These are phyloP conservation scores for Sphagnum contortum DNA, from an alignment of 225 moss, liverwort and hornwort genomes.

Conservation along the genomic window DNA sequence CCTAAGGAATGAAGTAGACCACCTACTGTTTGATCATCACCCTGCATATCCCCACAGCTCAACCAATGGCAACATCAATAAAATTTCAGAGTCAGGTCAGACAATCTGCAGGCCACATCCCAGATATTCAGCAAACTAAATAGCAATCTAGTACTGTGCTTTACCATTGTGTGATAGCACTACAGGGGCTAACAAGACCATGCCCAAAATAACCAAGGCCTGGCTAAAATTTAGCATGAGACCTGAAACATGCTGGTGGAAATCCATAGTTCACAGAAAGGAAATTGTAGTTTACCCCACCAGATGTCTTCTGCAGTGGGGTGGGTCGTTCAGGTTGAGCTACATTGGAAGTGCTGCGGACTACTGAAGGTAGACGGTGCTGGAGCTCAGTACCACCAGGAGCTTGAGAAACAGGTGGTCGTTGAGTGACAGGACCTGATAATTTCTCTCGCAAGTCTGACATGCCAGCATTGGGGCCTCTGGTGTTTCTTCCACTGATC, in stretches of 20 bases:
- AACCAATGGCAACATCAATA: not conserved
- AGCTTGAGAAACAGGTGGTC: conserved; percentile 30
- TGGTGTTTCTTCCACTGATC: conserved; percentile 38
- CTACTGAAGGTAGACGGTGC: conserved; percentile 75
- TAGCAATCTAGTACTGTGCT: no score
- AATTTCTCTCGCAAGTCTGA: conserved; percentile 91
- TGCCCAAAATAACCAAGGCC: no score
- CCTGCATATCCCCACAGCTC: conserved; percentile 23
- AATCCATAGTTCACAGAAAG: conserved; percentile 13
- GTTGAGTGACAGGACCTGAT: conserved; percentile 50
- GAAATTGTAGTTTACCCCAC: conserved; percentile 6
- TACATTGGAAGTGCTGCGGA: conserved; percentile 47
- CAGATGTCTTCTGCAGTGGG: not conserved
- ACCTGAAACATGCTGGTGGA: conserved; percentile 13
- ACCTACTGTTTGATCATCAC: conserved; percentile 62
- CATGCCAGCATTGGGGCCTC: conserved; percentile 23
- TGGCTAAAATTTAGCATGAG: no score
- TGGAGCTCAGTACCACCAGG: conserved; percentile 39
- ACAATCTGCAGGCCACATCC: no score
- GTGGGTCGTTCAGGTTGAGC: conserved; percentile 39
- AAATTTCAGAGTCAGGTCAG: no score
- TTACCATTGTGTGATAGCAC: no score
- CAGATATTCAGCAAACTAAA: no score
- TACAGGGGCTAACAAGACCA: no score
- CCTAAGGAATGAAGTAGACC: conserved; percentile 82